Conservation (phyloP, 495 filamentous ascomycete species). For the Cenococcum geophilum region DNA sequence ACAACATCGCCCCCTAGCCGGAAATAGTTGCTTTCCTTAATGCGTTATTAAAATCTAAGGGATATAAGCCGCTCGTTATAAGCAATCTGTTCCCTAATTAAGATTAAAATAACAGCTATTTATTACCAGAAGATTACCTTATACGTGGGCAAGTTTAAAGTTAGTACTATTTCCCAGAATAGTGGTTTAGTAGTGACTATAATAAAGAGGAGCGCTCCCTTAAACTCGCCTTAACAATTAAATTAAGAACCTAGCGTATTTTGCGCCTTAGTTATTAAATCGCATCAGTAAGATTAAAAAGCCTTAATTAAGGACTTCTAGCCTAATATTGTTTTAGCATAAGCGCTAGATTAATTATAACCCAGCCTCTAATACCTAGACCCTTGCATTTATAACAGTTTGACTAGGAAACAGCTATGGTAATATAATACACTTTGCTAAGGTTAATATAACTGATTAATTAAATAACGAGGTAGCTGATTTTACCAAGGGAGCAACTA, state of each 20-base stretch:
- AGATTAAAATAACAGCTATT: too few relatives aligned
- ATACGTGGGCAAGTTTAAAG: too few relatives aligned
- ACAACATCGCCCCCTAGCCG: slow-evolving; percentile 61
- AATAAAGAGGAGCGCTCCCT: slow-evolving; percentile 73
- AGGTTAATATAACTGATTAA: too few relatives aligned
- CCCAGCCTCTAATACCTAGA: slow-evolving; percentile 1
- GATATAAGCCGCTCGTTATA: slow-evolving; percentile 34
- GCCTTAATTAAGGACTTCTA: not conserved
- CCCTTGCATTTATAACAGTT: not conserved
- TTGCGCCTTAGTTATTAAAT: slow-evolving; percentile 52
- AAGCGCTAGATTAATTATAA: slow-evolving; percentile 6
- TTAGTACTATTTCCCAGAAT: slow-evolving; percentile 58
- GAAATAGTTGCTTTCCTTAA: slow-evolving; percentile 61
- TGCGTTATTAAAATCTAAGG: slow-evolving; percentile 47
- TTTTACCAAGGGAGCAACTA: not conserved
- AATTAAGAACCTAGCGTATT: slow-evolving; percentile 64
- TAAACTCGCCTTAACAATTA: too few relatives aligned
- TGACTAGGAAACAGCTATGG: not conserved
- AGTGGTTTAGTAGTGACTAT: slow-evolving; percentile 63
- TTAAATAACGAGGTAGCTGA: not conserved
- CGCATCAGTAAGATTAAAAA: slow-evolving; percentile 18
- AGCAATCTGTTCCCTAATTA: too few relatives aligned
- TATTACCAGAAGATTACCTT: too few relatives aligned
- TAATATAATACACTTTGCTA: too few relatives aligned
- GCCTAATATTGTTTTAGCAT: slow-evolving; percentile 8